Evolutionary conservation across 768 basidiomycete species (phyloP).

Genomic region (Punctularia strigosozonata): DNA sequence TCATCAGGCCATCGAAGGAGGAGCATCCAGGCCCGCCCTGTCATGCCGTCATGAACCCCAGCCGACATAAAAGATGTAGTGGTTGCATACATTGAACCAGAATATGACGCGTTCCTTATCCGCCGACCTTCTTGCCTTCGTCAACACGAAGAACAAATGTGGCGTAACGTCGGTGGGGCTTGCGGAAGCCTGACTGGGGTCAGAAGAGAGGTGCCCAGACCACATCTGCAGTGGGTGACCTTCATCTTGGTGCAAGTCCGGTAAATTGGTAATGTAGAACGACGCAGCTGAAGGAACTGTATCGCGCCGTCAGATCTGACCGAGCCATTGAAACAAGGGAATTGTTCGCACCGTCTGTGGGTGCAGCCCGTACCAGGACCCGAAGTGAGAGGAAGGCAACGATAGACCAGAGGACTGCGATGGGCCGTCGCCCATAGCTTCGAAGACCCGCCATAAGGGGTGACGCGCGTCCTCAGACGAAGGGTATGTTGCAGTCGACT

Average conservation of each 20-base stretch:
- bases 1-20: slow-evolving; percentile 93
- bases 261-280: slow-evolving; percentile 71
- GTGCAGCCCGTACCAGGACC: slow-evolving; percentile 15
- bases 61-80: slow-evolving; percentile 1
- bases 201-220: slow-evolving; percentile 77
- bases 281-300: slow-evolving; percentile 74
- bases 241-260: slow-evolving; percentile 66
- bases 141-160: slow-evolving; percentile 81
- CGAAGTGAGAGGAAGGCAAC: too few species aligned
- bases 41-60: background rate
- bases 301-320: background rate
- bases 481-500: too few species aligned
- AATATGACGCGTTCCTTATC: slow-evolving; percentile 86
- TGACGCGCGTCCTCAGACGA: too few species aligned
- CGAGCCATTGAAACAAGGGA: background rate
- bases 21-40: slow-evolving; percentile 97
- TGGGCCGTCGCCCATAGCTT: too few species aligned
- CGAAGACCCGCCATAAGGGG: too few species aligned
- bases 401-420: too few species aligned
- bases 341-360: slow-evolving; percentile 13
- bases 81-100: slow-evolving; percentile 88
- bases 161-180: slow-evolving; percentile 51
- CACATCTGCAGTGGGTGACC: slow-evolving; percentile 65
- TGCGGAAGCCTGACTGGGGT: slow-evolving; percentile 43
- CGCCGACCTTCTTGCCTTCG: slow-evolving; percentile 78